Percentiles rank a stretch among this genome's conserved stretches.
These are phyloP conservation scores for Fulvia fulva DNA, from an alignment of 2,329 filamentous ascomycete species.

Conservation along the genomic window DNA sequence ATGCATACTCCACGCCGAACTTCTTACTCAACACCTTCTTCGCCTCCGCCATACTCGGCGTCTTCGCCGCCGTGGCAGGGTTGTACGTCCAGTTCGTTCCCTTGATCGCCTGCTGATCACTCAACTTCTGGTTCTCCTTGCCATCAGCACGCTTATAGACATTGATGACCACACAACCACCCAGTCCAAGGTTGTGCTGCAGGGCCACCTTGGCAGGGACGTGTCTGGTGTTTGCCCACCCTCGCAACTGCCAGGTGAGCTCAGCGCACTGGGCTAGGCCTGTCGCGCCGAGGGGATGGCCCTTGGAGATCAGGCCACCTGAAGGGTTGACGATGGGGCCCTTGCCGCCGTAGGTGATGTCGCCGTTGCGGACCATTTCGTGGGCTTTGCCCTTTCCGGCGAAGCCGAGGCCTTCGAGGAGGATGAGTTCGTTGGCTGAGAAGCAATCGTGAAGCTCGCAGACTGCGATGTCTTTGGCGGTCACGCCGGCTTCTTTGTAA, in stretches of 20 bases:
- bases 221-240: constrained; percentile 84
- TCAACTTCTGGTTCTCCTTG: constrained; percentile 56
- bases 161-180: constrained; percentile 84
- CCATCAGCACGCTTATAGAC: constrained; percentile 85
- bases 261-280: constrained; percentile 93
- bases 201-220: constrained; percentile 66
- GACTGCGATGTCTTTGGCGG: constrained; percentile 67
- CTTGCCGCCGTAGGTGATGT: constrained; percentile 84
- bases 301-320: constrained; percentile 83
- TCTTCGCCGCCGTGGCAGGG: constrained; percentile 82
- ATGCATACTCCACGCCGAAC: constrained; percentile 64
- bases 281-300: constrained; percentile 87
- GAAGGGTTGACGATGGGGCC: constrained; percentile 84
- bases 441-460: constrained; percentile 97
- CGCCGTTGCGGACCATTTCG: constrained; percentile 78
- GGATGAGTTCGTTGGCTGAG: constrained; percentile 88
- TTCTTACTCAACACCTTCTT: constrained; percentile 67
- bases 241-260: constrained; percentile 91
- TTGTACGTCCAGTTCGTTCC: constrained; percentile 77
- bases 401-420: constrained; percentile 80
- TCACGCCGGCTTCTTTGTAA: constrained; percentile 65
- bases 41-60: constrained; percentile 74
- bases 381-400: constrained; percentile 76
- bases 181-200: constrained; percentile 90
- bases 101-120: constrained; percentile 61